Evolutionary conservation across 2,329 filamentous ascomycete species (phyloP).

Genomic region (Fusarium mundagurra): DNA sequence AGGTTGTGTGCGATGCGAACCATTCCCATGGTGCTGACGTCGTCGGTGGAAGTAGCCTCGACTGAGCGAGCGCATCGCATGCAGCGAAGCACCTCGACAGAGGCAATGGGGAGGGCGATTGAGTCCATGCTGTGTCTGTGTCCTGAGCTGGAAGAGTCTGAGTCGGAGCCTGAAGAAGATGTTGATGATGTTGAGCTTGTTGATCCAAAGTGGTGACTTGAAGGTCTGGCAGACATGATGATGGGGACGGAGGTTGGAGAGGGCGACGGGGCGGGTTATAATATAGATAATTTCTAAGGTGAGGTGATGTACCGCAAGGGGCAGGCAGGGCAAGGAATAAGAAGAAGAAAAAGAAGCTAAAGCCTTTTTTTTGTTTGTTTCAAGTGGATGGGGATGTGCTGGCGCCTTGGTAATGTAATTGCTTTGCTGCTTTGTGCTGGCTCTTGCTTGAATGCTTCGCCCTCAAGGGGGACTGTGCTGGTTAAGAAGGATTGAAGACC

Average conservation of each 20-base stretch:
- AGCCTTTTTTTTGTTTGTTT: slow-evolving; percentile 23
- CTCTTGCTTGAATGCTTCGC: slow-evolving; percentile 15
- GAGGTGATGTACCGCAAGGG: neutral
- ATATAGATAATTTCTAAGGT: slow-evolving; percentile 33
- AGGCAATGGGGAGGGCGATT: slow-evolving; percentile 56
- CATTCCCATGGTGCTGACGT: slow-evolving; percentile 68
- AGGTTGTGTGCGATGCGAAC: slow-evolving; percentile 72
- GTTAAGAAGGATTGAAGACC: slow-evolving; percentile 23
- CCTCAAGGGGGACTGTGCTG: slow-evolving; percentile 29
- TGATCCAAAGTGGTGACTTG: slow-evolving; percentile 38
- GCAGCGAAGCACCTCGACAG: slow-evolving; percentile 70
- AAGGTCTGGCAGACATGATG: slow-evolving; percentile 35
- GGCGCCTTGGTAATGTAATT: slow-evolving; percentile 23
- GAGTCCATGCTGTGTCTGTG: slow-evolving; percentile 61
- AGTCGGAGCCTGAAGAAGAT: slow-evolving; percentile 33
- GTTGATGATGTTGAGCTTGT: slow-evolving; percentile 36
- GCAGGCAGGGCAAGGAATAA: neutral
- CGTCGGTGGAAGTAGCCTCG: slow-evolving; percentile 70
- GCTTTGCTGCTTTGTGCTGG: slow-evolving; percentile 4
- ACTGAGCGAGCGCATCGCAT: slow-evolving; percentile 69
- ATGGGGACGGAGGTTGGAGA: slow-evolving; percentile 9
- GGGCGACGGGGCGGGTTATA: slow-evolving; percentile 28
- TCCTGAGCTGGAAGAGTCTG: slow-evolving; percentile 41
- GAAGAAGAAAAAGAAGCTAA: slow-evolving; percentile 10
- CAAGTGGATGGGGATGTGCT: slow-evolving; percentile 33